phyloP scores from a whole-genome alignment of 2,329 filamentous ascomycete species.

The Biscogniauxia sp. region DNA sequence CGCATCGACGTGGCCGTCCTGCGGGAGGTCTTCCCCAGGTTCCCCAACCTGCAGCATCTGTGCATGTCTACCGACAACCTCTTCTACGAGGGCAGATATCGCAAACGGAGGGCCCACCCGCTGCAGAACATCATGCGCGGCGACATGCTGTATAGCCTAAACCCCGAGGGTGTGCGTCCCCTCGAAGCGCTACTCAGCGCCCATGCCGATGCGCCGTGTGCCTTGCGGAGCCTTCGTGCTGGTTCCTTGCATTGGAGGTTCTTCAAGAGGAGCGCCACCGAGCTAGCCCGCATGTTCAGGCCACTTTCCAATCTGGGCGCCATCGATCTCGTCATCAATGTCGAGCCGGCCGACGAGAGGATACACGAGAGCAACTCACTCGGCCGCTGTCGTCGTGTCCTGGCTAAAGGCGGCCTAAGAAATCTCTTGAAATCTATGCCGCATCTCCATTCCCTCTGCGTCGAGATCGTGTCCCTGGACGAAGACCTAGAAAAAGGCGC shows the following conservation, averaged over 20 bases:
- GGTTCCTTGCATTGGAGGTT: slow-evolving; percentile 25
- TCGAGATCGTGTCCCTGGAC: slow-evolving; percentile 18
- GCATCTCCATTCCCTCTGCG: slow-evolving; percentile 20
- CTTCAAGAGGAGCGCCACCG: slow-evolving; percentile 18
- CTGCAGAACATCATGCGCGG: slow-evolving; percentile 6
- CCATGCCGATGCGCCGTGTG: slow-evolving; percentile 14
- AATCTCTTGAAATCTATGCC: slow-evolving; percentile 25
- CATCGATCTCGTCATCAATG: slow-evolving; percentile 22
- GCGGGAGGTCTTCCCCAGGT: slow-evolving; percentile 22
- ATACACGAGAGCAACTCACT: slow-evolving; percentile 7
- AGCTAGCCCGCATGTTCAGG: slow-evolving; percentile 17
- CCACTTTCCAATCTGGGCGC: slow-evolving; percentile 23
- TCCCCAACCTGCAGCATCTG: slow-evolving; percentile 20
- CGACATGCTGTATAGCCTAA: not conserved
- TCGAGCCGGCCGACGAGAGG: slow-evolving; percentile 10
- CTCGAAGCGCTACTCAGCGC: slow-evolving; percentile 26
- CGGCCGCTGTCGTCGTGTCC: slow-evolving; percentile 14
- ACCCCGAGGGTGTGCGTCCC: slow-evolving; percentile 21
- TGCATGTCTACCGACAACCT: slow-evolving; percentile 17
- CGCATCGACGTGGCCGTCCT: slow-evolving; percentile 17
- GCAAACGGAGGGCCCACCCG: slow-evolving; percentile 12
- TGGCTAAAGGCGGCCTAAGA: slow-evolving; percentile 22
- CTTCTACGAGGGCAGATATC: slow-evolving; percentile 11
- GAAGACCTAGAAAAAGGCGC: slow-evolving; percentile 12
- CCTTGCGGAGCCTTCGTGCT: slow-evolving; percentile 18